These are phyloP conservation scores for Daedaleopsis sinensis DNA, from an alignment of 768 basidiomycete species.

Conservation along the genomic window DNA sequence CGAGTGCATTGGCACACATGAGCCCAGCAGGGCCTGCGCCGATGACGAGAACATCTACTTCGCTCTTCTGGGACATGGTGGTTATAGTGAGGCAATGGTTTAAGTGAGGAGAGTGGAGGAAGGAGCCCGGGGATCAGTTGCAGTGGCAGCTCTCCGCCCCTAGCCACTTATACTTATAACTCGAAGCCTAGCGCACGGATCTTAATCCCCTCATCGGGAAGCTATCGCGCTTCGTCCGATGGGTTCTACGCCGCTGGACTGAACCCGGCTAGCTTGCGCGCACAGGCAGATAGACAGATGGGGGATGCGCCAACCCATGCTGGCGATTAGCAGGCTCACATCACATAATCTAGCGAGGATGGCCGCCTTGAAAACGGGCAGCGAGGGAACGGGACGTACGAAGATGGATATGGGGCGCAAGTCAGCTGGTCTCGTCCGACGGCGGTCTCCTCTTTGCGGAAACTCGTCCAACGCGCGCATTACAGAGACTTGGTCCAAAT, in stretches of 20 bases:
- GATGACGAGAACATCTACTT: constrained; percentile 61
- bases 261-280: neutral
- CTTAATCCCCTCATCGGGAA: constrained; percentile 20
- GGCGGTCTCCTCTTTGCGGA: constrained; percentile 2
- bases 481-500: no score
- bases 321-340: neutral
- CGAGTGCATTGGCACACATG: constrained; percentile 71
- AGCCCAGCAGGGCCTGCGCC: constrained; percentile 65
- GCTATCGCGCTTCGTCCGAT: constrained; percentile 1
- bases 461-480: constrained; percentile 13
- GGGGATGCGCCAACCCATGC: neutral
- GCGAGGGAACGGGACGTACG: constrained; percentile 12
- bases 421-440: constrained; percentile 12
- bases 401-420: constrained; percentile 7
- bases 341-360: neutral
- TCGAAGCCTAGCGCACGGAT: constrained; percentile 11
- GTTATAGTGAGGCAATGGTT: no score
- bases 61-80: constrained; percentile 31
- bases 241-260: neutral
- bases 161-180: constrained; percentile 5
- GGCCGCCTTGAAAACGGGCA: neutral
- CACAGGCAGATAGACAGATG: neutral
- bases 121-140: neutral
- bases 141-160: neutral
- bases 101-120: neutral